Evolutionary conservation across 1,284 basidiomycete genomes (phyloP).

Genomic region (Xanthoconium separans): DNA sequence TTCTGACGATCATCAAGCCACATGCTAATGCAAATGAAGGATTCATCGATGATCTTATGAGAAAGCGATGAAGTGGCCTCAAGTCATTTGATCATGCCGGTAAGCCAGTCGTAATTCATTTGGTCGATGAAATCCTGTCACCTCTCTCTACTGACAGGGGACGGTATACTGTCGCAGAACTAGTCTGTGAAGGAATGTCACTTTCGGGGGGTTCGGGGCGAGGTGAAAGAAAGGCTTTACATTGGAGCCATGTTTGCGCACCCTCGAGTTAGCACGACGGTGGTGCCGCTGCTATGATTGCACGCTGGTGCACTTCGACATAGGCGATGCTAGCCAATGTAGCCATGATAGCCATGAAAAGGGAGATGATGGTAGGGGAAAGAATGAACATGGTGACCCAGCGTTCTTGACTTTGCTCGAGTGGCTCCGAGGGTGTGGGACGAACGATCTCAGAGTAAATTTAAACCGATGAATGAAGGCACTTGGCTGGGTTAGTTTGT

Average conservation of each 20-base stretch:
- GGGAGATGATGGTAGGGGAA: not conserved
- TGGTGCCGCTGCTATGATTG: not conserved
- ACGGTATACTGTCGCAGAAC: not conserved
- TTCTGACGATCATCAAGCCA: not conserved
- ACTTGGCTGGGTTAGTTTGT: not conserved
- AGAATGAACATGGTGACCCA: slow-evolving; percentile 6
- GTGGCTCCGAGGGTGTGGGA: not conserved
- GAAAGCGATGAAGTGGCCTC: not conserved
- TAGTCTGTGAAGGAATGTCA: not conserved
- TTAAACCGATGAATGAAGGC: slow-evolving; percentile 10
- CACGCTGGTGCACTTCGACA: not conserved
- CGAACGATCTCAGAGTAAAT: not conserved
- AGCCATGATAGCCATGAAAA: slow-evolving; percentile 4
- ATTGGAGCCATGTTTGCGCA: not conserved
- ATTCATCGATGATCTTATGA: not conserved
- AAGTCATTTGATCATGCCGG: not conserved
- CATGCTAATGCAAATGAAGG: not conserved
- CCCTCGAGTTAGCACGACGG: not conserved
- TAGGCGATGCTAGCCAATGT: not conserved
- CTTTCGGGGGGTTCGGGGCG: not conserved
- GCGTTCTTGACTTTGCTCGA: not conserved
- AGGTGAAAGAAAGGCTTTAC: not conserved
- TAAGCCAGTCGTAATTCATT: not conserved
- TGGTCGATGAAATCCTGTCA: not conserved
- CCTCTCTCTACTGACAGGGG: not conserved